phyloP scores from a whole-genome alignment of 1,284 basidiomycete genomes.

The Rhodotorula mucilaginosa region DNA sequence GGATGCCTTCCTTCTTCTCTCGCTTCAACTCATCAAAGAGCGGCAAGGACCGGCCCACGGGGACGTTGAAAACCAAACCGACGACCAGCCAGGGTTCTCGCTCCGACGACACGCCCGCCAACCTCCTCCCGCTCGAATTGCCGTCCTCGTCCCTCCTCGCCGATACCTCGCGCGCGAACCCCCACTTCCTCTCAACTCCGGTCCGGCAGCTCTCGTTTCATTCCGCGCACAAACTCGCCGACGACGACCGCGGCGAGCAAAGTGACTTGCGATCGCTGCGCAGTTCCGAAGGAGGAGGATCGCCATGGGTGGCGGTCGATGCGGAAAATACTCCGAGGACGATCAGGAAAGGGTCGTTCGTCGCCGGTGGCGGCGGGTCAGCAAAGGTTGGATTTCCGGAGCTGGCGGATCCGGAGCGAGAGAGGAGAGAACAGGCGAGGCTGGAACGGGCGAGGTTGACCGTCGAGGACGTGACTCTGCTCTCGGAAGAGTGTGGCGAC shows the following conservation, averaged over 20 bases:
- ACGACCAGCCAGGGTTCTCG: background rate
- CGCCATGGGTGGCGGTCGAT: constrained; percentile 20
- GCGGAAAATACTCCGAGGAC: constrained; percentile 9
- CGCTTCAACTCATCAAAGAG: constrained; percentile 6
- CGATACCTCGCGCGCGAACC: constrained; percentile 15
- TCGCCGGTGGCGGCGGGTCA: background rate
- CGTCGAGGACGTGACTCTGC: constrained; percentile 14
- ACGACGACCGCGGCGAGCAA: background rate
- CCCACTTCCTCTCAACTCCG: constrained; percentile 10
- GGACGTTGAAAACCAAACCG: too few species aligned
- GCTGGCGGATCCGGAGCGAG: background rate
- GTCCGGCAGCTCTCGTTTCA: background rate
- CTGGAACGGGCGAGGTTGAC: constrained; percentile 17
- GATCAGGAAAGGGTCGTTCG: background rate
- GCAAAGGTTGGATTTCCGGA: background rate
- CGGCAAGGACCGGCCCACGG: constrained; percentile 2
- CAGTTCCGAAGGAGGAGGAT: constrained; percentile 13
- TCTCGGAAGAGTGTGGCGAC: constrained; percentile 26
- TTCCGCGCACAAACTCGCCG: background rate
- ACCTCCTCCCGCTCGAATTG: constrained; percentile 13
- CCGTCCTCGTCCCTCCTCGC: constrained; percentile 20
- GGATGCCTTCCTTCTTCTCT: constrained; percentile 21
- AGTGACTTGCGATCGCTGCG: background rate
- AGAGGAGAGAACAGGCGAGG: constrained; percentile 11
- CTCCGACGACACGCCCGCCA: background rate